Evolutionary conservation across 108 stramenopile genomes (phyloP), one percentile per base, ranked within the genome.

Genomic region (Stephanodiscus triporus): DNA sequence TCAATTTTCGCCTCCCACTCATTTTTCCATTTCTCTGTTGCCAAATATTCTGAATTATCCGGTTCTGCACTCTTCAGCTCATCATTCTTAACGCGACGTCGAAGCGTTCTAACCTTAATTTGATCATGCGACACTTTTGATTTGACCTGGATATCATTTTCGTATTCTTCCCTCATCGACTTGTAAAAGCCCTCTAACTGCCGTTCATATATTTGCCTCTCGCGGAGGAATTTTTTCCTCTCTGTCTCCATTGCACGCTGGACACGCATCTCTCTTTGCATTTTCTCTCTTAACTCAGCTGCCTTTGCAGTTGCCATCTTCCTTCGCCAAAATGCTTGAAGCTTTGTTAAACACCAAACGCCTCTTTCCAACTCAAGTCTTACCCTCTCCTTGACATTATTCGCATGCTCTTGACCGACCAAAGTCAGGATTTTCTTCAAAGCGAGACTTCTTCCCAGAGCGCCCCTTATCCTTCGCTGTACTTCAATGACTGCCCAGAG

Each of bases 201-300:
- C 20, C 42, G 50, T 62, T 68, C 57, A 47, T 74, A 79, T 2
- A 79, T 34, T 73, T 74, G 66, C 49, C 78, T 68, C 30, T 79
- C 78, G 19, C 72, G 66, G 9, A 55, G 73, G 32, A 79, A 79
- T 30, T 19, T 16, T 57, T 60, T 48, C n/a, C 72, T 22, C 1
- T 66, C 66, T 38, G 51, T n/a, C 43, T 79, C 78, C 78, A 79
- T 77, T 11, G 76, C 63, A 58, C 70, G 62, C 4, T 47, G 69
- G 37, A 70, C 64, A 13, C 70, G 62, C 13, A 6, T 62, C 54
- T 77, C 76, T 65, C 76, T 50, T 55, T 43, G 53, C 19, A 56
- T 73, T 43, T 73, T 53, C 19, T 66, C 59, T 38, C 66, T 53
- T 13, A 70, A 45, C 43, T 58, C 55, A 40, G 54, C 36, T 6